These are phyloP conservation scores for Fusarium incarnatum DNA, from an alignment of 2,329 filamentous ascomycete species.

Conservation along the genomic window DNA sequence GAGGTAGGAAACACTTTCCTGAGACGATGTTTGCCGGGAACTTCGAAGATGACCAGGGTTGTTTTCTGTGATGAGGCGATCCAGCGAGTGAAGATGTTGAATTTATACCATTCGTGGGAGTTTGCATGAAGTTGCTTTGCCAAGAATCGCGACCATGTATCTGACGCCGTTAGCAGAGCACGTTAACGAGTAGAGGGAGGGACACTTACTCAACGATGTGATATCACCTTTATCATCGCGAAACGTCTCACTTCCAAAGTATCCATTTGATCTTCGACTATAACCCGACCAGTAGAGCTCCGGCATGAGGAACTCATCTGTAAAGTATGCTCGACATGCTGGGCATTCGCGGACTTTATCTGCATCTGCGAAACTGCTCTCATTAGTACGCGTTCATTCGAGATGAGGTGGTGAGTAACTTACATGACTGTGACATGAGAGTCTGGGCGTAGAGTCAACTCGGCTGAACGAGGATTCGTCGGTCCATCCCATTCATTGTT, in stretches of 20 bases:
- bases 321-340: constrained; percentile 44
- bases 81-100: constrained; percentile 32
- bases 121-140: constrained; percentile 4
- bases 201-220: constrained; percentile 3
- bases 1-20: neutral
- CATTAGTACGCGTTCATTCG: rapidly evolving
- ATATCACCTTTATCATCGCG: constrained; percentile 32
- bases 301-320: constrained; percentile 25
- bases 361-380: constrained; percentile 47
- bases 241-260: constrained; percentile 53
- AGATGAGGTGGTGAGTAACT: rapidly evolving
- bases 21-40: neutral
- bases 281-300: constrained; percentile 53
- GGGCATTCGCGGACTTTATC: constrained; percentile 47
- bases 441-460: neutral
- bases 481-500: neutral
- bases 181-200: no score
- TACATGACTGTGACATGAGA: constrained; percentile 32
- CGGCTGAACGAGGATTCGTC: neutral
- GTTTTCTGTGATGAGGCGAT: constrained; percentile 19
- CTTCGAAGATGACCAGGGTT: constrained; percentile 25
- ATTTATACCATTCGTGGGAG: constrained; percentile 27
- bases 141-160: constrained; percentile 33
- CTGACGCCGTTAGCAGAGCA: neutral
- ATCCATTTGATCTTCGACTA: constrained; percentile 53